Base-by-base conservation (phyloP, 495 filamentous ascomycete genomes). In the Physcia stellaris region DNA sequence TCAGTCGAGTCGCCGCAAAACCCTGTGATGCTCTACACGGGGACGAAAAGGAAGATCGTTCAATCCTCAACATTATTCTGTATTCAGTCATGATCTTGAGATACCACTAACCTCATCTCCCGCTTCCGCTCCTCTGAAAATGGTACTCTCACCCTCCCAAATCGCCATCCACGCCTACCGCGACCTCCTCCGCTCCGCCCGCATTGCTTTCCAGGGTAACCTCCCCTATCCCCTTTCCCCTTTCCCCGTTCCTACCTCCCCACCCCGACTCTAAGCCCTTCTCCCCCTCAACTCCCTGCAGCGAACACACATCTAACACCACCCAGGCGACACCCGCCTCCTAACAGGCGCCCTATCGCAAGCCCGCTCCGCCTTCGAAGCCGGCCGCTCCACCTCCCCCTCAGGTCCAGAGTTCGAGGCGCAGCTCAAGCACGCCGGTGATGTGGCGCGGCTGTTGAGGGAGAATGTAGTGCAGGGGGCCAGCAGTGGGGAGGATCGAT, bases 401-500 rank as follows among this genome's bases (percentile, higher is more conserved):
- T 67, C 69, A 12, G 66, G 69, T 39, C 57, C 64, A 3, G 64
- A 71, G 24, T 46, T 68, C 10, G 48, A 51, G 6, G 48, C 58
- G 4, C 66, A 64, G 6, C 70, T 98, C 43, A 62, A 73, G 41
- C 75, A 92, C 51, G 92, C 88, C 21, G 64, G 86, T 40, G 84
- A 92, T 37, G 75, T 94, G 18, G 83, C 90, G 4, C 68, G 65
- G 38, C 77, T 96, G 41, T 52, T 98, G 46, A 64, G 74, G 50
- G 65, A 82, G 53, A 96, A 96, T 54, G 64, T 96, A 9, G 85
- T 98, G 2, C 90, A 96, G 52, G 90, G 90, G 20, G 32, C 41
- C 34, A 67, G 68, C 36, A 60, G 60, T 21, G 54, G 60, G 19
- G 57, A 52, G 4, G 59, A 73, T n/a, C n/a, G n/a, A n/a, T n/a